Percentiles rank a stretch among this genome's conserved stretches.
These are phyloP conservation scores for Aspergillus sergii DNA, from an alignment of 2,329 filamentous ascomycete genomes.

Conservation along the genomic window DNA sequence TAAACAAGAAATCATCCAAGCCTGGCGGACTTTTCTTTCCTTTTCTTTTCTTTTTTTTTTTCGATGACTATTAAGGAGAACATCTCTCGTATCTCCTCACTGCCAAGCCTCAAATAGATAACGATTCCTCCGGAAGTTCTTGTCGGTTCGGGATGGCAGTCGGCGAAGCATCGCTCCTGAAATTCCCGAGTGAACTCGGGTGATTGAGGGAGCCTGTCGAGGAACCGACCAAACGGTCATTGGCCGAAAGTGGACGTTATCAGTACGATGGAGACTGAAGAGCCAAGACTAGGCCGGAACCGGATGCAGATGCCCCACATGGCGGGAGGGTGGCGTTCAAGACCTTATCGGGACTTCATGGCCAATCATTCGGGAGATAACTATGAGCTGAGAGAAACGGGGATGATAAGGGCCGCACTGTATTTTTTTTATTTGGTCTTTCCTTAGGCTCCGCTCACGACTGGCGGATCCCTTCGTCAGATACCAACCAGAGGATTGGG, in stretches of 20 bases:
- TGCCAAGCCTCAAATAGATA: neutral
- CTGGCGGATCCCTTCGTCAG: neutral
- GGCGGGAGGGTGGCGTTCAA: constrained; percentile 17
- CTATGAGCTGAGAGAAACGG: constrained; percentile 23
- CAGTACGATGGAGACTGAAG: constrained; percentile 14
- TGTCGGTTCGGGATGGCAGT: neutral
- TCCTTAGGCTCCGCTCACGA: neutral
- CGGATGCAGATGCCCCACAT: constrained; percentile 11
- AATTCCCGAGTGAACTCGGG: constrained; percentile 17
- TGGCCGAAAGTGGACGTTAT: constrained; percentile 20
- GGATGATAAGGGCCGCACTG: constrained; percentile 9
- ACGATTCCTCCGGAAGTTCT: neutral
- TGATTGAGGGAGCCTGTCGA: constrained; percentile 10
- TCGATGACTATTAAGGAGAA: too few species aligned
- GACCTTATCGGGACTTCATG: constrained; percentile 21
- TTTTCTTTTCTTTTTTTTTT: too few species aligned
- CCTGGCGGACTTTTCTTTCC: too few species aligned
- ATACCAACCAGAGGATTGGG: neutral
- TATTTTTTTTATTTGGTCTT: neutral
- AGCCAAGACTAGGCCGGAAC: constrained; percentile 10
- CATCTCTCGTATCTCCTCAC: too few species aligned
- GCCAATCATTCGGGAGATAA: constrained; percentile 19
- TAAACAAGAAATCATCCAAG: neutral
- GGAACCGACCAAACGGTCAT: constrained; percentile 10
- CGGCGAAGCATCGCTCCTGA: constrained; percentile 6